A percentile compares a stretch with the other conserved stretches of the same genome.
Conservation (phyloP, 106 monocot species). For the Narthecium ossifragum region DNA sequence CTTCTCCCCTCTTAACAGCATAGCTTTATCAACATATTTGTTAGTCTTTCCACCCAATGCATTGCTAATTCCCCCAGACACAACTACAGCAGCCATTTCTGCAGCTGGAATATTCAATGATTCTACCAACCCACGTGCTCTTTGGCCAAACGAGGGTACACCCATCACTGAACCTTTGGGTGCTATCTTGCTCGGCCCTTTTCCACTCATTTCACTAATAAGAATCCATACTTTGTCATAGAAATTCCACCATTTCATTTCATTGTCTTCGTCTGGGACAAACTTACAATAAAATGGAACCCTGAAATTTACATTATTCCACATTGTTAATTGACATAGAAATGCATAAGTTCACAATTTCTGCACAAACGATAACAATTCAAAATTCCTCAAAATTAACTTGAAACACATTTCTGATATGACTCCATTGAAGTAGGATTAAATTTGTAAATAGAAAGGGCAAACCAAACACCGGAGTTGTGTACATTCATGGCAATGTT, state of each 20-base stretch:
- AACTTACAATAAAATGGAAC: conserved; percentile 34
- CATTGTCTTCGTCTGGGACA: conserved; percentile 13
- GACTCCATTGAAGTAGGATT: too few relatives aligned
- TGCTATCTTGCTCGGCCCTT: conserved; percentile 42
- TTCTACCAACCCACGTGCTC: conserved; percentile 93
- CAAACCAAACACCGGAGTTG: too few relatives aligned
- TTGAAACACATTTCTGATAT: too few relatives aligned
- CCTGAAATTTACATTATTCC: conserved; percentile 27
- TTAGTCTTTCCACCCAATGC: conserved; percentile 75
- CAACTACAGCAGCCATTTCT: conserved; percentile 97
- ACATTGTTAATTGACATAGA: too few relatives aligned
- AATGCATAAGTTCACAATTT: too few relatives aligned
- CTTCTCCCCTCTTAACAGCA: conserved; percentile 88
- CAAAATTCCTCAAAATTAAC: too few relatives aligned
- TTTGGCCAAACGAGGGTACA: conserved; percentile 78
- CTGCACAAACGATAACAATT: too few relatives aligned
- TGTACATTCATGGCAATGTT: too few relatives aligned
- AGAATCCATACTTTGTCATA: conserved; percentile 85
- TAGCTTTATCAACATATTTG: conserved; percentile 88
- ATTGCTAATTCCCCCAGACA: conserved; percentile 76
- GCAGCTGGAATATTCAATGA: conserved; percentile 98
- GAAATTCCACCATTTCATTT: conserved; percentile 51
- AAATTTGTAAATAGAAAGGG: too few relatives aligned
- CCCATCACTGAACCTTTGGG: conserved; percentile 32
- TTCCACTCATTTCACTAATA: conserved; percentile 67